Evolutionary conservation across 192 early-diverging fungal genomes (phyloP).

Genomic region (Rhizophagus prolifer): DNA sequence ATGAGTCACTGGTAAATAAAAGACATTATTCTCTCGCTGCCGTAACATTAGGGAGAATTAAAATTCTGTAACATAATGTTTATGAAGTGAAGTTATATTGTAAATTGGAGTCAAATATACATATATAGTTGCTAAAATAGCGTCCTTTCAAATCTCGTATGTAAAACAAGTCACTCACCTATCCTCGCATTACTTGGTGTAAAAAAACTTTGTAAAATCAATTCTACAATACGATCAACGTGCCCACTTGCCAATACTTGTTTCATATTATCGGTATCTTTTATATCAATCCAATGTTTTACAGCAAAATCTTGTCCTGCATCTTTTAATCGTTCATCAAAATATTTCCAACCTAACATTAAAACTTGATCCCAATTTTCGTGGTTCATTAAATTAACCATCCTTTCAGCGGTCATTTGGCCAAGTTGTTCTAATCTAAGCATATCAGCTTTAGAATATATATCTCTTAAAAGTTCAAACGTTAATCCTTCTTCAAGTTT

Average conservation of each 20-base stretch:
- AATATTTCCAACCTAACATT: conserved; percentile 15
- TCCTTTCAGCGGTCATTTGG: not conserved
- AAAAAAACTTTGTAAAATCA: not conserved
- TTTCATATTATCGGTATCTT: conserved; percentile 10
- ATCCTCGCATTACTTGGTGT: not conserved
- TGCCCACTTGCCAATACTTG: not conserved
- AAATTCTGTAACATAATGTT: too few species aligned
- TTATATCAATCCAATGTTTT: conserved; percentile 4
- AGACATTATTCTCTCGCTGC: too few species aligned
- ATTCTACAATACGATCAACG: not conserved
- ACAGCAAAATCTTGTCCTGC: conserved; percentile 8
- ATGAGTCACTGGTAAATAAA: too few species aligned
- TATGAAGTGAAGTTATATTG: too few species aligned
- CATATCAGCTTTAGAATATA: conserved; percentile 24
- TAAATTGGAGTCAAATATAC: too few species aligned
- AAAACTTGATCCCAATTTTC: conserved; percentile 29
- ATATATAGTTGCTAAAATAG: too few species aligned
- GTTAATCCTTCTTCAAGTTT: conserved; percentile 6
- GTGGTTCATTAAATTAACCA: not conserved
- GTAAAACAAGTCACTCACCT: not conserved
- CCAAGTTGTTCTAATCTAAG: conserved; percentile 1
- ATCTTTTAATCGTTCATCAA: not conserved
- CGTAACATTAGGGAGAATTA: too few species aligned
- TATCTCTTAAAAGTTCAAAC: conserved; percentile 2
- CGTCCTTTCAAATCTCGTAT: too few species aligned